These are phyloP conservation scores for Trichocomaceae sp. DNA, from an alignment of 2,329 filamentous ascomycete species.

Conservation along the genomic window DNA sequence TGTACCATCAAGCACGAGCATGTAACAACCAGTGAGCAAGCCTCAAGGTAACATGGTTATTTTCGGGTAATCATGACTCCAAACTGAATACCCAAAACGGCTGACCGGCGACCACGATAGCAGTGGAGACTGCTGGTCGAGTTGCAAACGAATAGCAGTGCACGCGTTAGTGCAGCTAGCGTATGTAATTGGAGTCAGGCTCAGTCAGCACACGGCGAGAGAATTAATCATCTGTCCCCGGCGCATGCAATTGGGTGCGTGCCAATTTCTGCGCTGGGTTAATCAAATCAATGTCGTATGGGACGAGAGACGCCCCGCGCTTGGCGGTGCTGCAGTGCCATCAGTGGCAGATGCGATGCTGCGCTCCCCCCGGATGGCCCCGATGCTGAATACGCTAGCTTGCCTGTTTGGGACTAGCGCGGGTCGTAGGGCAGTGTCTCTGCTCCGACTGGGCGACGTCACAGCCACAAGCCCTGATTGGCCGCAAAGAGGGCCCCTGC, in stretches of 20 bases:
- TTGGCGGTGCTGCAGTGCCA: conserved; percentile 10
- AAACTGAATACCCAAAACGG: conserved; percentile 10
- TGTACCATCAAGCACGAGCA: neutral
- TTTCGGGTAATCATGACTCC: conserved; percentile 7
- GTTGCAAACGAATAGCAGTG: neutral
- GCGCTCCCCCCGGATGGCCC: conserved; percentile 3
- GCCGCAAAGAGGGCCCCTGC: neutral
- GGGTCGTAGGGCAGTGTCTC: neutral
- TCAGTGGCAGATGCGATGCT: conserved; percentile 1
- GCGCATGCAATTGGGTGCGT: neutral
- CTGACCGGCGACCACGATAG: conserved; percentile 11
- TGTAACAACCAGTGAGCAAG: neutral
- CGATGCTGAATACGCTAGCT: neutral
- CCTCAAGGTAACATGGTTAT: no score
- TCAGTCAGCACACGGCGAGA: neutral
- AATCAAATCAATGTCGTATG: neutral
- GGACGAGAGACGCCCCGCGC: neutral
- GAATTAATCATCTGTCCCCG: neutral
- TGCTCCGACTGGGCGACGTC: conserved; percentile 10
- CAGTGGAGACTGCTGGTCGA: conserved; percentile 8
- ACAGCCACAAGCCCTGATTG: neutral
- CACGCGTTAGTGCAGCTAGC: neutral
- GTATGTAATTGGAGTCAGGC: no score
- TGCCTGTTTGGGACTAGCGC: neutral
- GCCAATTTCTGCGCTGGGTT: neutral